Conservation (phyloP, 305 asterid genomes). For the Fraxinus angustifolia region DNA sequence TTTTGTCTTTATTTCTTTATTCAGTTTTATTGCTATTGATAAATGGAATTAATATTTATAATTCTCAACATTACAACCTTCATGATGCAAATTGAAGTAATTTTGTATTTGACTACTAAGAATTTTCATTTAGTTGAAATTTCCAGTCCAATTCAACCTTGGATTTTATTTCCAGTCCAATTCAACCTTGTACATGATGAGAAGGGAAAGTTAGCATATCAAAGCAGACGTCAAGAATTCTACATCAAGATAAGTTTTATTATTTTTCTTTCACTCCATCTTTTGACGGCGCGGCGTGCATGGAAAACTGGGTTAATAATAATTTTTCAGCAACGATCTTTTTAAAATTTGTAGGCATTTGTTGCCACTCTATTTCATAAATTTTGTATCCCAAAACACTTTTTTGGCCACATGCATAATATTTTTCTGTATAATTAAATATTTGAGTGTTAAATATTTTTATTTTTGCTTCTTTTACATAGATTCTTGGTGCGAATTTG, state of each 20-base stretch:
- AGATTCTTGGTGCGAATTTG: neutral
- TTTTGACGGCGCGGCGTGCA: neutral
- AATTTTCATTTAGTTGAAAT: neutral
- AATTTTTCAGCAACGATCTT: neutral
- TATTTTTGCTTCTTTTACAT: neutral
- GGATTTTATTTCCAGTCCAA: no score
- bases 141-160: neutral
- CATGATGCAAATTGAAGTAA: neutral
- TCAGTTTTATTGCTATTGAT: no score
- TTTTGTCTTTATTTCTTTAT: neutral
- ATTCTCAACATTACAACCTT: neutral
- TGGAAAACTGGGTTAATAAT: neutral
- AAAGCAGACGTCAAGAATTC: neutral
- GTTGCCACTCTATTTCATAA: neutral
- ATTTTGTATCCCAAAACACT: neutral
- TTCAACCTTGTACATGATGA: no score
- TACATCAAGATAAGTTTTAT: neutral
- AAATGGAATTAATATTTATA: no score
- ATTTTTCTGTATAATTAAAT: no score
- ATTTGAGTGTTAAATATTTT: neutral
- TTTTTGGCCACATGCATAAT: neutral
- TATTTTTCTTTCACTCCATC: no score
- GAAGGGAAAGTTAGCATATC: neutral
- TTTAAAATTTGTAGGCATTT: neutral
- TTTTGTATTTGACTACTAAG: neutral